A percentile compares a stretch with the other conserved stretches of the same genome.
Conservation (phyloP, 2,329 filamentous ascomycete species). For the Exophiala calicioides region DNA sequence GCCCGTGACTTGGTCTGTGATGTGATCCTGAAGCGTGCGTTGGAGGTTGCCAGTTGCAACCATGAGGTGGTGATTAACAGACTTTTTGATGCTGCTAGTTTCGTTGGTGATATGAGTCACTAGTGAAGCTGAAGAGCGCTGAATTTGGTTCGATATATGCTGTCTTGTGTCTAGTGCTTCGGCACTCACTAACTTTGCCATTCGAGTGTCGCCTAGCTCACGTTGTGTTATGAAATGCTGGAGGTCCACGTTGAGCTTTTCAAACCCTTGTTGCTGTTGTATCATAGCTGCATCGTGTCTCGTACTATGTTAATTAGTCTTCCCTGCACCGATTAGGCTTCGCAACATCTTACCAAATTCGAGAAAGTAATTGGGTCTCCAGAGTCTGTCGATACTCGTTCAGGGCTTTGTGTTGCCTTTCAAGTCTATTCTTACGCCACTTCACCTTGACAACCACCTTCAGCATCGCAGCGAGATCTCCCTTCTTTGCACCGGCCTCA, state of each 20-base stretch:
- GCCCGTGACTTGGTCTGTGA: not conserved
- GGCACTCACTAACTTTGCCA: not conserved
- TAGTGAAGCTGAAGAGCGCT: not conserved
- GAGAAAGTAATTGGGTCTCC: not conserved
- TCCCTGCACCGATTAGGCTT: not conserved
- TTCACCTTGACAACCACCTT: not conserved
- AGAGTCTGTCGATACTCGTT: not conserved
- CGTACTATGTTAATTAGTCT: not conserved
- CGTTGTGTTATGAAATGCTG: not conserved
- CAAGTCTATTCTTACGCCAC: not conserved
- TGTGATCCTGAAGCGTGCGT: too few species aligned
- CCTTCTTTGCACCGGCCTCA: not conserved
- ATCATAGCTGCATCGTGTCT: not conserved
- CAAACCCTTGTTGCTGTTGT: not conserved
- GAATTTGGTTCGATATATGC: not conserved
- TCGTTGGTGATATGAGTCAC: not conserved
- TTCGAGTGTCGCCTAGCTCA: not conserved
- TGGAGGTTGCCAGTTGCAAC: too few species aligned
- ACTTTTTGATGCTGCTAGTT: not conserved
- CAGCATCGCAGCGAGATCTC: not conserved
- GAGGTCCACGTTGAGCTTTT: not conserved
- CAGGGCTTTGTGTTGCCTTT: not conserved
- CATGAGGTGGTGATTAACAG: too few species aligned
- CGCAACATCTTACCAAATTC: not conserved
- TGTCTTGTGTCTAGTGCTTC: not conserved